Conservation (phyloP, 352 stramenopile species). For the Elongisporangium anandrum region DNA sequence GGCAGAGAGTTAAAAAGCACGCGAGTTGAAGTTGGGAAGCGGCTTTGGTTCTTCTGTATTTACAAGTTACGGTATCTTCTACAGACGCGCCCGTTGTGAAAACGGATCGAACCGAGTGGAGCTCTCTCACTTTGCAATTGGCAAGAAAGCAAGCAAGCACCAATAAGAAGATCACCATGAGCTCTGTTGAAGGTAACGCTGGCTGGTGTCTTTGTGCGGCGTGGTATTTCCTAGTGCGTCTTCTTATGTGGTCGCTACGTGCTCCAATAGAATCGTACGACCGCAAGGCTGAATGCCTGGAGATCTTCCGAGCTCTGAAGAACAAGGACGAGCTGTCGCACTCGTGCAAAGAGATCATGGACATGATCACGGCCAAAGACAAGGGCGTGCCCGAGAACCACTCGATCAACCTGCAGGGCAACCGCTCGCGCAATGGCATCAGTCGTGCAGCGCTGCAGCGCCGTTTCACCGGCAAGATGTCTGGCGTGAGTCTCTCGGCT, state of each 20-base stretch:
- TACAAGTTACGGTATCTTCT: not conserved
- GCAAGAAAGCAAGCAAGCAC: not conserved
- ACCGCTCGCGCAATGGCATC: constrained; percentile 52
- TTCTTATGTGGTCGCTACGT: not conserved
- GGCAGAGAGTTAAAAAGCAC: not conserved
- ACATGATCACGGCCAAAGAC: constrained; percentile 55
- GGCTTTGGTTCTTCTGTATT: not conserved
- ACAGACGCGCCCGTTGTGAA: not conserved
- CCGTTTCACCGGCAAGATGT: constrained; percentile 84
- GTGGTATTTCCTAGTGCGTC: no score
- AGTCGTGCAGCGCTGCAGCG: constrained; percentile 74
- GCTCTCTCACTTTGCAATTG: not conserved
- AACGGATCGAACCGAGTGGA: not conserved
- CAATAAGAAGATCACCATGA: not conserved
- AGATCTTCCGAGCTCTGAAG: constrained; percentile 65
- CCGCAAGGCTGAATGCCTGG: constrained; percentile 54
- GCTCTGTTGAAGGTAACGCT: not conserved
- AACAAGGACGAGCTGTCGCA: constrained; percentile 78
- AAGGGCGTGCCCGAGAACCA: constrained; percentile 72
- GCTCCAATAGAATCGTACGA: constrained; percentile 13
- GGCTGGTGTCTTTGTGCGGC: not conserved
- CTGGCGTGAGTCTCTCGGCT: constrained; percentile 45
- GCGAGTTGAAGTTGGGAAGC: not conserved
- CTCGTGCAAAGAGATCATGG: constrained; percentile 74
- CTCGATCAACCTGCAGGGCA: constrained; percentile 54